A percentile compares a stretch with the other conserved stretches of the same genome.
phyloP scores from a whole-genome alignment of 164 flowering plant species.

The Amborella trichopoda region DNA sequence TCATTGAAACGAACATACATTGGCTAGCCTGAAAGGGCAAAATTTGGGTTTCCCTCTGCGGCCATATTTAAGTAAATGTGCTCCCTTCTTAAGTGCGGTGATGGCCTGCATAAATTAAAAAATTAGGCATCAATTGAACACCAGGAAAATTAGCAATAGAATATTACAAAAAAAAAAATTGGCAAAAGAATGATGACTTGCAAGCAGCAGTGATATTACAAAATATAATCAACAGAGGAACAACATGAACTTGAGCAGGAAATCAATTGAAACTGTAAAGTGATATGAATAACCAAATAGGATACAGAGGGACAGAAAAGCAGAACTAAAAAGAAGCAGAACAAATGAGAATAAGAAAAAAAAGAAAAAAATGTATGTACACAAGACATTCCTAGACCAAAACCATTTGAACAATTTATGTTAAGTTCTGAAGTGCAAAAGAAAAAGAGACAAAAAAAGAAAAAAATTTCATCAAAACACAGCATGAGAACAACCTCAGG shows the following conservation, averaged over 20 bases:
- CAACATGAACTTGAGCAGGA: no score
- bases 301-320: no score
- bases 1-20: conserved; percentile 49
- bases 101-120: conserved; percentile 47
- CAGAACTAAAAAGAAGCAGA: no score
- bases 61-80: conserved; percentile 87
- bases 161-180: background rate
- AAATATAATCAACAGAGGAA: no score
- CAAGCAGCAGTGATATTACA: no score
- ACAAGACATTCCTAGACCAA: no score
- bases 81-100: conserved; percentile 91
- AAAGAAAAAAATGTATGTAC: no score
- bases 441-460: background rate
- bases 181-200: background rate
- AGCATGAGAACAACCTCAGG: no score
- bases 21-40: conserved; percentile 88
- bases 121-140: background rate
- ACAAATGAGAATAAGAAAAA: no score
- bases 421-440: background rate
- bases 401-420: no score
- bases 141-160: background rate
- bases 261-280: background rate
- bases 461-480: no score
- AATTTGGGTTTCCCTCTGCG: conserved; percentile 95
- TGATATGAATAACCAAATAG: background rate